These are phyloP conservation scores for Arachis monticola DNA, from an alignment of 331 rosid genomes.

Conservation along the genomic window DNA sequence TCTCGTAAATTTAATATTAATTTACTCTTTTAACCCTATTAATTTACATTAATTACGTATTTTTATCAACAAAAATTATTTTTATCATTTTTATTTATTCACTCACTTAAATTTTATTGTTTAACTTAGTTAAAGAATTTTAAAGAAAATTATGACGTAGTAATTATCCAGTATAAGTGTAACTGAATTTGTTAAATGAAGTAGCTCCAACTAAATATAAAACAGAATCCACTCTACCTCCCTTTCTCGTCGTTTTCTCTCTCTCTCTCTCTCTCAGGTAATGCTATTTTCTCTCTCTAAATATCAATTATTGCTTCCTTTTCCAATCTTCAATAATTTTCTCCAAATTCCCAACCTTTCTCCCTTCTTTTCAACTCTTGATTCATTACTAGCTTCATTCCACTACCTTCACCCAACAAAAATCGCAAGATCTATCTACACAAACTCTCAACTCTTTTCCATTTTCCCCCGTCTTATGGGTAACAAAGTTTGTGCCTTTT, in stretches of 20 bases:
- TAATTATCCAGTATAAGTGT: too few species aligned
- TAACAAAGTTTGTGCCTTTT: constrained; percentile 26
- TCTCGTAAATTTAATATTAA: too few species aligned
- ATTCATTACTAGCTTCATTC: constrained; percentile 19
- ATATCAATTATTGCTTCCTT: constrained; percentile 10
- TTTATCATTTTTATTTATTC: too few species aligned
- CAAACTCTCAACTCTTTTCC: constrained; percentile 14
- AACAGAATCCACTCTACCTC: constrained; percentile 43
- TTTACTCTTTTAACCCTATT: too few species aligned
- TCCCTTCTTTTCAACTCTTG: background rate
- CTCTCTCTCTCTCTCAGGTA: constrained; percentile 44
- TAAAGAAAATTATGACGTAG: too few species aligned
- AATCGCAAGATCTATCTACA: constrained; percentile 43
- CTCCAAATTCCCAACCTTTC: background rate
- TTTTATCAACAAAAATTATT: too few species aligned
- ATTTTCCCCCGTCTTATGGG: constrained; percentile 10
- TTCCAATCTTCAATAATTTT: constrained; percentile 19
- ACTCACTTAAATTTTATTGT: too few species aligned
- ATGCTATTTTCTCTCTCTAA: constrained; percentile 33
- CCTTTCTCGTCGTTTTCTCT: constrained; percentile 41
- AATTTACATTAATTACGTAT: too few species aligned
- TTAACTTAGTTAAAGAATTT: too few species aligned
- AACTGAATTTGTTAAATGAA: background rate
- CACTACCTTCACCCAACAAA: background rate
- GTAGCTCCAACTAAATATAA: constrained; percentile 36